Base-by-base conservation (phyloP, 371 early-diverging fungal species). In the Mucor indicus region DNA sequence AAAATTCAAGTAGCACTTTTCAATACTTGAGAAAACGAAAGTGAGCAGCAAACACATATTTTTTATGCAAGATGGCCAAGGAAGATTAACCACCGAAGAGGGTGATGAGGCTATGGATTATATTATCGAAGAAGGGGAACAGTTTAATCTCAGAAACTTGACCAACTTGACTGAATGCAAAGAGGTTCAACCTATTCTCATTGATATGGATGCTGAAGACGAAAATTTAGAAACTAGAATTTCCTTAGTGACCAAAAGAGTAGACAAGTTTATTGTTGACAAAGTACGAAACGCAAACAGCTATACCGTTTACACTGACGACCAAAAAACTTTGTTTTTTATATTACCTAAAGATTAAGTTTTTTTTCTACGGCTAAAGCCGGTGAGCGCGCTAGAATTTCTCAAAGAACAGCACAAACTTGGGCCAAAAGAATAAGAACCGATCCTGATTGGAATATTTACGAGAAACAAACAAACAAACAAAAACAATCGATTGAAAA, bases 21-120 rank as follows among this genome's bases (percentile, higher is more conserved):
- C 11, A 7, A 5, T 7, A 27, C 29, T 5, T 27, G 11, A 27
- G 29, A 7, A 27, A 7, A 27, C 11, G 5, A 5, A 27, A 33
- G n/a, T 33, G 35, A 33, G 15, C 35, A 33, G n/a, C 35, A 33
- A 5, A 33, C 35, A 33, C 35, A 33, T 5, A 33, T 13, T 42
- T 50, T 40, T 33, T n/a, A 52, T 31, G 19, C 38, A 52, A 45
- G 45, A 52, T 24, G 33, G 53, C 16, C 21, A 23, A 38, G 44
- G 44, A 0, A 16, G 23, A 23, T 37, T 51, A 11, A 51, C 44
- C 16, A 39, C 45, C 6, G 35, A 50, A 27, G 45, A 52, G 10
- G 40, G 53, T 32, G 39, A 22, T 22, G 35, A 52, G 16, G 45
- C 52, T n/a, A 44, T 51, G 37, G 38, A 44, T 8, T 44, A 38